A percentile compares a stretch with the other conserved stretches of the same genome.
Evolutionary conservation across 768 basidiomycete species (phyloP).

Genomic region (Psilocybe tampanensis): DNA sequence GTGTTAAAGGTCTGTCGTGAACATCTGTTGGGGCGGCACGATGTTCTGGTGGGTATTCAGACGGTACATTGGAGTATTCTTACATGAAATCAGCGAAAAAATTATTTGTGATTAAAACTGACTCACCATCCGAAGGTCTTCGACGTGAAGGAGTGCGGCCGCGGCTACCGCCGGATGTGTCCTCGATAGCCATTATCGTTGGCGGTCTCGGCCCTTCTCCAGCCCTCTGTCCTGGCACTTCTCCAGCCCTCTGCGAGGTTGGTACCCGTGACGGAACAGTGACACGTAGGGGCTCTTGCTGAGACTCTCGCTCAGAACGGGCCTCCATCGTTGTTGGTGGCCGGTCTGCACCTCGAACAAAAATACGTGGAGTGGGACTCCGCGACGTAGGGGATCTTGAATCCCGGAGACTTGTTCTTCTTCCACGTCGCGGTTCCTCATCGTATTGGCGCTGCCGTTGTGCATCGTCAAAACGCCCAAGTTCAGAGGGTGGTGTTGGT

Average conservation of each 20-base stretch:
- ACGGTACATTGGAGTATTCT: constrained; percentile 15
- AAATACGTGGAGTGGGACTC: background rate
- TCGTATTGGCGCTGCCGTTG: background rate
- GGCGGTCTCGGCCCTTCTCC: constrained; percentile 21
- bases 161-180: constrained; percentile 5
- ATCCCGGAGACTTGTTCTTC: background rate
- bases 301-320: background rate
- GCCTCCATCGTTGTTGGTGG: background rate
- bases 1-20: constrained; percentile 1
- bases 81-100: background rate
- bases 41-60: constrained; percentile 13
- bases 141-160: constrained; percentile 15
- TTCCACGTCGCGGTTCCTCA: background rate
- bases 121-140: constrained; percentile 20
- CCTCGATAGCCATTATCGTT: constrained; percentile 23
- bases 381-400: background rate
- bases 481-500: too few relatives aligned
- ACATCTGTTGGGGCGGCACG: constrained; percentile 1
- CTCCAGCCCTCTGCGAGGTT: background rate
- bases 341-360: constrained; percentile 1
- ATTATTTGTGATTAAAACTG: background rate
- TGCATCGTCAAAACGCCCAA: background rate
- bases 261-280: constrained; percentile 12
- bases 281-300: constrained; percentile 5
- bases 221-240: constrained; percentile 10